A percentile compares a stretch with the other conserved stretches of the same genome.
Conservation (phyloP, 345 rosid genomes). For the Excoecaria agallocha region DNA sequence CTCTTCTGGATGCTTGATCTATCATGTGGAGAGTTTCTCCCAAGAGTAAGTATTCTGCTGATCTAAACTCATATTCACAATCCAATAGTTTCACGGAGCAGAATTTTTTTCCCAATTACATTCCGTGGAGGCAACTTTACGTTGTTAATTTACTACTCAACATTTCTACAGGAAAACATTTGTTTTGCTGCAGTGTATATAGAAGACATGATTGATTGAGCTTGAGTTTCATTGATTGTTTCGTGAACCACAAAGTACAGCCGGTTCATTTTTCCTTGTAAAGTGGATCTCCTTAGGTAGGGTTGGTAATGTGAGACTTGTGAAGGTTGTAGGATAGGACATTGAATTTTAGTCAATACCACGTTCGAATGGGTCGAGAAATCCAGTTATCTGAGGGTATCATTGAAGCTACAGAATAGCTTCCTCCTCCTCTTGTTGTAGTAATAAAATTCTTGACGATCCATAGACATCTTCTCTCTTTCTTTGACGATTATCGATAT, state of each 20-base stretch:
- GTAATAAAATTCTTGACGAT: slow-evolving; percentile 13
- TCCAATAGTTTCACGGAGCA: not conserved
- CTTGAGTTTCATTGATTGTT: slow-evolving; percentile 22
- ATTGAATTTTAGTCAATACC: slow-evolving; percentile 4
- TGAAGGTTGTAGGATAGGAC: slow-evolving; percentile 22
- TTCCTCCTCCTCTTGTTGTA: not conserved
- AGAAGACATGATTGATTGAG: slow-evolving; percentile 28
- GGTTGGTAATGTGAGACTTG: slow-evolving; percentile 18
- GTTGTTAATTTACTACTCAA: not conserved
- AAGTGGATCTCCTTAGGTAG: slow-evolving; percentile 21
- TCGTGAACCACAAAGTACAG: slow-evolving; percentile 3
- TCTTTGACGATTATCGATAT: not conserved
- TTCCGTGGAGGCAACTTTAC: not conserved
- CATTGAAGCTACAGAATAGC: not conserved
- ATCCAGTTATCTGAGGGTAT: slow-evolving; percentile 9
- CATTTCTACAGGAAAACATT: slow-evolving; percentile 28
- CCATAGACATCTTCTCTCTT: not conserved
- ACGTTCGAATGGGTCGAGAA: slow-evolving; percentile 15
- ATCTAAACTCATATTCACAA: not conserved
- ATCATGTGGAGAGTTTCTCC: slow-evolving; percentile 17
- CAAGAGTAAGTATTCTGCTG: slow-evolving; percentile 35
- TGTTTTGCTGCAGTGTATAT: slow-evolving; percentile 22
- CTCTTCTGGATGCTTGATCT: slow-evolving; percentile 9
- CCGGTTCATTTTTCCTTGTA: slow-evolving; percentile 23
- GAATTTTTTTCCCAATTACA: too few species aligned